phyloP scores from a whole-genome alignment of 164 flowering plant species.

The Kalanchoe fedtschenkoi region DNA sequence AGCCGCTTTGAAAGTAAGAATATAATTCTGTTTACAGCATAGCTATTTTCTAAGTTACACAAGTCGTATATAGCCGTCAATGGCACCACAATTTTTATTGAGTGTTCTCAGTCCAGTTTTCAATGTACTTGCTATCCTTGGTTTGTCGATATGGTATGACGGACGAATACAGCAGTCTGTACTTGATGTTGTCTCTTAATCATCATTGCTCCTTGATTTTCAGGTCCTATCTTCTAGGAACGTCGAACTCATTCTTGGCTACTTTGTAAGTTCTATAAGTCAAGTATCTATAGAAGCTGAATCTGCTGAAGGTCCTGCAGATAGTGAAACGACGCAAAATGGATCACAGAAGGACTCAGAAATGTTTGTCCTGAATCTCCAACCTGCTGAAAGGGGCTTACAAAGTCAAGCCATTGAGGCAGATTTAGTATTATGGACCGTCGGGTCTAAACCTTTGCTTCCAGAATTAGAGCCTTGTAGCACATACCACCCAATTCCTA shows the following conservation, averaged over 20 bases:
- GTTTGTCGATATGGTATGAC: background rate
- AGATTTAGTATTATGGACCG: conserved; percentile 90
- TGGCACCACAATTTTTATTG: background rate
- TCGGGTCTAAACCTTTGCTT: conserved; percentile 72
- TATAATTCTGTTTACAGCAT: background rate
- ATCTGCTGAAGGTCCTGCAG: conserved; percentile 16
- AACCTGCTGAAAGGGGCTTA: conserved; percentile 65
- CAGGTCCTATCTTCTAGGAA: conserved; percentile 86
- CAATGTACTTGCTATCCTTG: background rate
- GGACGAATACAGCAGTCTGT: background rate
- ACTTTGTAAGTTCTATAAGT: conserved; percentile 59
- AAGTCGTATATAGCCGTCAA: too few species aligned
- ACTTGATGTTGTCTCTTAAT: background rate
- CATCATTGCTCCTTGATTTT: background rate
- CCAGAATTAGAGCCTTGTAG: conserved; percentile 41
- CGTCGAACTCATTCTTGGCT: conserved; percentile 71
- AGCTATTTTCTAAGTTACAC: too few species aligned
- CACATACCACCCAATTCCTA: conserved; percentile 36
- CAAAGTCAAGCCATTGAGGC: conserved; percentile 57
- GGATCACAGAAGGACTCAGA: conserved; percentile 18
- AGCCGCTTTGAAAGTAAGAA: conserved; percentile 64
- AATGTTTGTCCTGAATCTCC: conserved; percentile 57
- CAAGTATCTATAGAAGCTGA: conserved; percentile 22
- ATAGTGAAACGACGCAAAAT: conserved; percentile 9
- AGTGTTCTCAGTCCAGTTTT: background rate